Evolutionary conservation across 2,329 filamentous ascomycete genomes (phyloP).

Genomic region (Herpomyces periplanetae): DNA sequence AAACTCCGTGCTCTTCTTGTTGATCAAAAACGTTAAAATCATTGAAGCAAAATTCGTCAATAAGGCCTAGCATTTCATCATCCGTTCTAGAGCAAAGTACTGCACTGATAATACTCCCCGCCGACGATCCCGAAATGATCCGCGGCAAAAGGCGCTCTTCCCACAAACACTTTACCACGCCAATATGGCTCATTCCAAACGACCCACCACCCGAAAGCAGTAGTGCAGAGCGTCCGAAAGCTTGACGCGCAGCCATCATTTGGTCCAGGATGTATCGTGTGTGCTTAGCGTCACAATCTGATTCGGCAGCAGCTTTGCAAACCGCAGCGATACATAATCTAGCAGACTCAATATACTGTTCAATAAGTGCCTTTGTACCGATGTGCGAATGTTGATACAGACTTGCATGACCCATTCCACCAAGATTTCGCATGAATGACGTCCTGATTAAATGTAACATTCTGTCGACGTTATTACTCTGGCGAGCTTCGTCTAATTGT

Average conservation of each 20-base stretch:
- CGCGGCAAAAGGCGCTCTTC: constrained; percentile 34
- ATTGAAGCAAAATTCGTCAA: constrained; percentile 33
- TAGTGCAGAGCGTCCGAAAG: constrained; percentile 47
- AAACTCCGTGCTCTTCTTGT: constrained; percentile 17
- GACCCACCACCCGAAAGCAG: constrained; percentile 53
- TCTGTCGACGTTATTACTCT: constrained; percentile 24
- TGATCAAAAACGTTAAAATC: constrained; percentile 43
- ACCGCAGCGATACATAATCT: constrained; percentile 30
- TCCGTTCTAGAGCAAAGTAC: constrained; percentile 40
- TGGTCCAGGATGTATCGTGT: constrained; percentile 21
- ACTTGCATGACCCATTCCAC: constrained; percentile 43
- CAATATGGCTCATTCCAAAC: constrained; percentile 69
- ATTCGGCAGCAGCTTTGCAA: constrained; percentile 17
- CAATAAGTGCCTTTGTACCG: constrained; percentile 54
- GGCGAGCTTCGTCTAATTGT: constrained; percentile 32
- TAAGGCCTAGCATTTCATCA: constrained; percentile 27
- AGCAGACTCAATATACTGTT: constrained; percentile 46
- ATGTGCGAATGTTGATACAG: constrained; percentile 51
- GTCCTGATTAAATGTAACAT: constrained; percentile 56
- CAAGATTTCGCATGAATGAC: constrained; percentile 35
- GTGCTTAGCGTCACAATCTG: constrained; percentile 13
- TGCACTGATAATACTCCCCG: constrained; percentile 47
- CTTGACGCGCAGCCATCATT: constrained; percentile 28
- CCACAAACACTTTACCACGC: constrained; percentile 43
- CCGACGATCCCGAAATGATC: constrained; percentile 56